Conservation (phyloP, 225 moss, liverwort and hornwort genomes). For the Anthoceros angustus region DNA sequence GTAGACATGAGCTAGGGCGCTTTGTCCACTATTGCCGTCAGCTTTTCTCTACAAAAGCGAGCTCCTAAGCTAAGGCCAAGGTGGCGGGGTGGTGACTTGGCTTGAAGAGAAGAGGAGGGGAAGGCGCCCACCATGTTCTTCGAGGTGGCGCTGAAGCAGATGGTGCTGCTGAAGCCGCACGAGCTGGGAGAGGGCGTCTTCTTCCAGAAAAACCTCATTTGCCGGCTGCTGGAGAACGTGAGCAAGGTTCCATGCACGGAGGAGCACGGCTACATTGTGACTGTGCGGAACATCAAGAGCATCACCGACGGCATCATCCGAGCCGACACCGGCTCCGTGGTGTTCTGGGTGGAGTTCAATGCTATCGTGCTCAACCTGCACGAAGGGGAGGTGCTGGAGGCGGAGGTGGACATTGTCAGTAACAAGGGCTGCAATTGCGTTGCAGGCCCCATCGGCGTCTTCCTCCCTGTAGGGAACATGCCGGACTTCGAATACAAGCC, state of each 20-base stretch:
- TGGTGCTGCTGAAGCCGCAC: slow-evolving; percentile 3
- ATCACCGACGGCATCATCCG: neutral
- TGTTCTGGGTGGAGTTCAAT: neutral
- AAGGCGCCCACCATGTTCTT: neutral
- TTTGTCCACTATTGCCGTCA: too few relatives aligned
- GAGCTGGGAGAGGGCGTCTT: neutral
- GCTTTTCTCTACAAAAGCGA: too few relatives aligned
- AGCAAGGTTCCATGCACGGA: slow-evolving; percentile 1
- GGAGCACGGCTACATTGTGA: slow-evolving; percentile 3
- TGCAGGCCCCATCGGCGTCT: neutral
- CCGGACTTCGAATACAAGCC: neutral
- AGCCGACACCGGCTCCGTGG: slow-evolving; percentile 2
- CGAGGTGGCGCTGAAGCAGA: neutral
- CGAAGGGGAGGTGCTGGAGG: neutral
- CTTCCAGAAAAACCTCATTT: neutral
- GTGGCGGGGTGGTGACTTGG: too few relatives aligned
- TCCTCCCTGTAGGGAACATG: neutral
- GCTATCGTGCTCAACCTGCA: neutral
- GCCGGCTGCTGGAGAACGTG: neutral
- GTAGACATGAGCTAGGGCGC: too few relatives aligned
- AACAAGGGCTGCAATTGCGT: neutral
- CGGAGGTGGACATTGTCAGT: neutral
- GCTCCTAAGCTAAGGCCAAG: too few relatives aligned
- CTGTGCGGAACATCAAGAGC: neutral
- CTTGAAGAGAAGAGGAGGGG: too few relatives aligned